These are phyloP conservation scores for Pythium biforme DNA, from an alignment of 352 stramenopile genomes.

Conservation along the genomic window DNA sequence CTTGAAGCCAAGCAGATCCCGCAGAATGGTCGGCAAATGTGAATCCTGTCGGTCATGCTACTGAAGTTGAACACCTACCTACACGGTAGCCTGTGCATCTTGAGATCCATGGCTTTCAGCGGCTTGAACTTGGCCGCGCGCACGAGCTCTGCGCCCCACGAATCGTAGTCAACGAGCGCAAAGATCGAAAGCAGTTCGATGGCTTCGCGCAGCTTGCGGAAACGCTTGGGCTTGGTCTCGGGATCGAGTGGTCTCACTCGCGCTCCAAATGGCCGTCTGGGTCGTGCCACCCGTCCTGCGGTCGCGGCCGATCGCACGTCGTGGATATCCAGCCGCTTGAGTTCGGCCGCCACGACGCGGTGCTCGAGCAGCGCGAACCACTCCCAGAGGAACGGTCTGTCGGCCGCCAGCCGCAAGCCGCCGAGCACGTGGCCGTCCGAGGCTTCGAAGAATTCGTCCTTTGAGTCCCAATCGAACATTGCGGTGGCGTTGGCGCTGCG, in stretches of 20 bases:
- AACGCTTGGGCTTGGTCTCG: background rate
- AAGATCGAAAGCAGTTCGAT: background rate
- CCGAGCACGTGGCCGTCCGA: no score
- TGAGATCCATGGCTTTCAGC: background rate
- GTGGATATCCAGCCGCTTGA: background rate
- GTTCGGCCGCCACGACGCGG: background rate
- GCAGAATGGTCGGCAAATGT: background rate
- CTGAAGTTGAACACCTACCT: background rate
- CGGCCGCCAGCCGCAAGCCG: background rate
- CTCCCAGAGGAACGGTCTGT: background rate
- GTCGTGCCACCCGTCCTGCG: background rate
- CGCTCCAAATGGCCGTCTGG: background rate
- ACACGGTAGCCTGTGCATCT: background rate
- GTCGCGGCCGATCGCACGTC: slow-evolving; percentile 5
- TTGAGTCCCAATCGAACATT: no score
- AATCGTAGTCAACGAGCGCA: background rate
- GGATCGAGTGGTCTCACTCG: background rate
- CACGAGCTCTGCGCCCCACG: background rate
- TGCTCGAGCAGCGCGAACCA: background rate
- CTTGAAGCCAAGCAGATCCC: background rate
- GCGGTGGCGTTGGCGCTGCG: no score
- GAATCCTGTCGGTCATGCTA: background rate
- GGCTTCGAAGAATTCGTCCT: no score
- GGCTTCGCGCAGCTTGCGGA: background rate
- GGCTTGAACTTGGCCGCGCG: background rate